Evolutionary conservation across 2,329 filamentous ascomycete genomes (phyloP), one percentile per base, ranked within the genome.

Genomic region (Calycina marina): DNA sequence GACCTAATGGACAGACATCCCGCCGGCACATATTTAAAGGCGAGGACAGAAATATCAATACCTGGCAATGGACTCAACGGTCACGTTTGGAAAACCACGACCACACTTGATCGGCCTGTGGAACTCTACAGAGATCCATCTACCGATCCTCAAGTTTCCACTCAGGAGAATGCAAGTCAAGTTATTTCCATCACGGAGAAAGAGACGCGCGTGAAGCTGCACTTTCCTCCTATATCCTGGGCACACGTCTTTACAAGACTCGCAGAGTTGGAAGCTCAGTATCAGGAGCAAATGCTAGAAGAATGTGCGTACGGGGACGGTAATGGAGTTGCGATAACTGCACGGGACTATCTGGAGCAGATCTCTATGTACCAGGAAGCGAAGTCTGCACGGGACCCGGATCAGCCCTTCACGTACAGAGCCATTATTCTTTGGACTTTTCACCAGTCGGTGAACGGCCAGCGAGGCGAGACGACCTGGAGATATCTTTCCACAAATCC

Each of bases 321-420:
- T 55, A 51, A 41, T 56, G 56, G 47, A 46, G 47, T 4, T 45
- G 37, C 11, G 51, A 52, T 14, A 63, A 38, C 64, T 1, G 63
- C 65, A 41, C 66, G 67, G 45, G 67, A 73, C 26, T 59, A 74
- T 35, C 62, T 76, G 31, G 60, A 64, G 41, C 65, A 67, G 50
- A 69, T 76, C 28, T 69, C 69, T 49, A 77, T 77, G 72, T 71
- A 73, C 50, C 72, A 77, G 50, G 72, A 77, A 56, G 61, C 77
- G 20, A 74, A 66, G 62, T 75, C 69, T 3, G 55, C 59, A 9
- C 52, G 66, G 4, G 62, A 62, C 4, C 59, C 61, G 36, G 56
- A 44, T 22, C 28, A 31, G 57, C 43, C 44, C 4, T 76, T 69
- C 67, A 63, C 58, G 6, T 64, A 69, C n/a, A 66, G 71, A 30